Evolutionary conservation across 108 stramenopile species (phyloP).

Genomic region (Pseudonitzschia multiseries): DNA sequence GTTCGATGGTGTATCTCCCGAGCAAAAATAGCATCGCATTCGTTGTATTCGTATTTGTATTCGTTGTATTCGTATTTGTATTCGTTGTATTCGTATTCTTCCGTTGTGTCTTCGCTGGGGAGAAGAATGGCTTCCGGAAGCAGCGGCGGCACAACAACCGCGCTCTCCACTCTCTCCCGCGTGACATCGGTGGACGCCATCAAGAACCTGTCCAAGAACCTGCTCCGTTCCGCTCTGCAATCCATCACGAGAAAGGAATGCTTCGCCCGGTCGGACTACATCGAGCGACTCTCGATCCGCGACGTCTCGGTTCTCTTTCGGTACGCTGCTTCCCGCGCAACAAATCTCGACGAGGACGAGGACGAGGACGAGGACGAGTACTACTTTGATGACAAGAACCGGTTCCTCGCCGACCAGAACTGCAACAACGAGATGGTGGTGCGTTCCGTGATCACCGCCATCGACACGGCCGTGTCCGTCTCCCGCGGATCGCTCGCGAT

Average conservation of each 20-base stretch:
- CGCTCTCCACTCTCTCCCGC: slow-evolving; percentile 25
- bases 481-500: slow-evolving; percentile 28
- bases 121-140: slow-evolving; percentile 1
- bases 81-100: background rate
- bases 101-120: background rate
- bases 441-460: slow-evolving; percentile 28
- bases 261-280: slow-evolving; percentile 26
- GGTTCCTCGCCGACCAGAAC: slow-evolving; percentile 20
- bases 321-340: slow-evolving; percentile 27
- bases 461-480: slow-evolving; percentile 31
- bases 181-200: slow-evolving; percentile 28
- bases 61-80: too few species aligned
- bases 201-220: slow-evolving; percentile 20
- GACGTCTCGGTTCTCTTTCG: slow-evolving; percentile 30
- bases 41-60: too few species aligned
- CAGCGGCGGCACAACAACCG: background rate
- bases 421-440: slow-evolving; percentile 18
- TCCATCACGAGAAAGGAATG: slow-evolving; percentile 39
- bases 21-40: too few species aligned
- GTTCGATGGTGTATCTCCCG: too few species aligned
- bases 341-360: slow-evolving; percentile 23
- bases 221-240: slow-evolving; percentile 20
- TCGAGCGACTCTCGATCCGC: slow-evolving; percentile 28
- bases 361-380: too few species aligned
- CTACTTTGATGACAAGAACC: slow-evolving; percentile 27